phyloP scores from a whole-genome alignment of 768 basidiomycete genomes.

The Rhodocollybia butyracea region DNA sequence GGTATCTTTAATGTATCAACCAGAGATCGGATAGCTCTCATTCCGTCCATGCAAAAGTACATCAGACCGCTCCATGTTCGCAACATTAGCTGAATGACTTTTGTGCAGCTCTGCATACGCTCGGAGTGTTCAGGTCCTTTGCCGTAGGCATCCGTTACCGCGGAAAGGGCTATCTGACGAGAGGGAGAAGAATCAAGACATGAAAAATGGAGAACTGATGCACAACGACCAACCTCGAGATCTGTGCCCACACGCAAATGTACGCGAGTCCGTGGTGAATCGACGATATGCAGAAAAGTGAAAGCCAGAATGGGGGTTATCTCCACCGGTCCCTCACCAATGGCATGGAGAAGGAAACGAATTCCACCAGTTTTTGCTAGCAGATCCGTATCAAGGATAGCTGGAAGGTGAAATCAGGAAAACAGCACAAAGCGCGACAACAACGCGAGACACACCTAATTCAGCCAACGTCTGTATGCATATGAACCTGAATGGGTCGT shows the following conservation, averaged over 20 bases:
- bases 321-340: constrained; percentile 89
- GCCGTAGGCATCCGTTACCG: constrained; percentile 90
- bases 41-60: constrained; percentile 91
- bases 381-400: constrained; percentile 83
- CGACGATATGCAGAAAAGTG: constrained; percentile 79
- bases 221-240: constrained; percentile 64
- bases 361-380: constrained; percentile 81
- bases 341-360: constrained; percentile 77
- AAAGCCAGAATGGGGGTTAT: constrained; percentile 75
- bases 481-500: constrained; percentile 82
- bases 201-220: background rate
- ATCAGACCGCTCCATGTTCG: constrained; percentile 93
- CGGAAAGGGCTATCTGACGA: constrained; percentile 75
- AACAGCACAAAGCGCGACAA: background rate
- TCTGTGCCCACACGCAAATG: constrained; percentile 82
- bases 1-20: constrained; percentile 87
- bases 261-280: constrained; percentile 78
- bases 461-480: constrained; percentile 88
- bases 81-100: constrained; percentile 78
- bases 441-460: constrained; percentile 57
- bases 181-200: background rate
- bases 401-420: constrained; percentile 36
- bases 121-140: constrained; percentile 78
- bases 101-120: constrained; percentile 72
- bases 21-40: constrained; percentile 79